Conservation (phyloP, 306 rosid species). For the Lablab purpureus region DNA sequence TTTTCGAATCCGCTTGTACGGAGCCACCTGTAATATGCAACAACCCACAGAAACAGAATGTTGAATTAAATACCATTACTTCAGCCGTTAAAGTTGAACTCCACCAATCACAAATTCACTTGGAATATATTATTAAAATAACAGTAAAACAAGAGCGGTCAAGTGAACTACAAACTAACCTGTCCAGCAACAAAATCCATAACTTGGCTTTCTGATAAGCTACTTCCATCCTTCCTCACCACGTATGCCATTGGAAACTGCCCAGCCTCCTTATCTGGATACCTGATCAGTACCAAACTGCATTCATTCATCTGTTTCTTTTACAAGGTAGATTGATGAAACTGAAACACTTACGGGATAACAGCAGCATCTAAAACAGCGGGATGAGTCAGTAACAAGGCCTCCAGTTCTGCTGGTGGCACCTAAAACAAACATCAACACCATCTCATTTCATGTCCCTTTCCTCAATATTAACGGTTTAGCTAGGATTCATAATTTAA, state of each 20-base stretch:
- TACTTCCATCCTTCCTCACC: constrained; percentile 70
- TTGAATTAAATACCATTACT: neutral
- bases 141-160: neutral
- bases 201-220: constrained; percentile 60
- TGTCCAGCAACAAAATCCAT: constrained; percentile 77
- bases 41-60: neutral
- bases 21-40: constrained; percentile 71
- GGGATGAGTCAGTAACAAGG: constrained; percentile 81
- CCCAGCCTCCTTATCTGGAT: constrained; percentile 87
- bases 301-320: no score
- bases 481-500: neutral
- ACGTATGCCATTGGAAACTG: constrained; percentile 90
- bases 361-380: constrained; percentile 83
- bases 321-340: neutral
- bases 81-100: neutral
- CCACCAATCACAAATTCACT: neutral
- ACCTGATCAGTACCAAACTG: constrained; percentile 49
- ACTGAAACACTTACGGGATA: constrained; percentile 73
- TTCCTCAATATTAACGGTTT: neutral
- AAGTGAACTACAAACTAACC: constrained; percentile 51
- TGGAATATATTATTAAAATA: neutral
- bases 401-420: constrained; percentile 96
- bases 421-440: constrained; percentile 55
- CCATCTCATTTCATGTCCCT: neutral
- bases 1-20: constrained; percentile 82